Conservation (phyloP, 2,329 filamentous ascomycete genomes). For the Neospermospora avenae region DNA sequence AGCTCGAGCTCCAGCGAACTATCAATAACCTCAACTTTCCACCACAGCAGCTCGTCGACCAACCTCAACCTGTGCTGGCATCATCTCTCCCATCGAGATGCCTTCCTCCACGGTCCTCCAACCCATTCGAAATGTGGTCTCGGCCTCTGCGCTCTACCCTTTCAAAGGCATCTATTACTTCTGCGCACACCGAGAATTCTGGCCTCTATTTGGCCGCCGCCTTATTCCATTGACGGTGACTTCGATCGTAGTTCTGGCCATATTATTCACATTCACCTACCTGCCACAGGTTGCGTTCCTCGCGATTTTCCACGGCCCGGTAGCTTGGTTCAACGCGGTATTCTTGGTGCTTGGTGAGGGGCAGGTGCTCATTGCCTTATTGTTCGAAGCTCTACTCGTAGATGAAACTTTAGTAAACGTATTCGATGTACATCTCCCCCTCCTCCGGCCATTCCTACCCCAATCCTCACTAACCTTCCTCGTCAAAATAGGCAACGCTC, state of each 20-base stretch:
- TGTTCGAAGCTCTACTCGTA: slow-evolving; percentile 80
- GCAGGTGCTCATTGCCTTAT: slow-evolving; percentile 33
- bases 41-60: neutral
- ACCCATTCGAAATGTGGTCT: slow-evolving; percentile 29
- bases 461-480: neutral
- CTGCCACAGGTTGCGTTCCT: slow-evolving; percentile 87
- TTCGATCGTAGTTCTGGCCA: slow-evolving; percentile 76
- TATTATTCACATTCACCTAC: slow-evolving; percentile 86
- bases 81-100: no score
- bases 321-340: slow-evolving; percentile 86
- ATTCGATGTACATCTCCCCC: slow-evolving; percentile 61
- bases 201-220: slow-evolving; percentile 73
- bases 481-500: slow-evolving; percentile 52
- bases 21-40: neutral
- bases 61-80: no score
- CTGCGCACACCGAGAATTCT: slow-evolving; percentile 70
- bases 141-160: slow-evolving; percentile 46
- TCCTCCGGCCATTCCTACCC: neutral
- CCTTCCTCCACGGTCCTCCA: slow-evolving; percentile 9
- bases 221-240: slow-evolving; percentile 79
- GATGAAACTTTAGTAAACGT: slow-evolving; percentile 76
- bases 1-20: neutral
- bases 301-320: slow-evolving; percentile 80
- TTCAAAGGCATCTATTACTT: slow-evolving; percentile 81
- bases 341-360: slow-evolving; percentile 82